Percentiles rank a stretch among this genome's conserved stretches.
Conservation (phyloP, 805 yeast species). For the Nematodospora valgi region DNA sequence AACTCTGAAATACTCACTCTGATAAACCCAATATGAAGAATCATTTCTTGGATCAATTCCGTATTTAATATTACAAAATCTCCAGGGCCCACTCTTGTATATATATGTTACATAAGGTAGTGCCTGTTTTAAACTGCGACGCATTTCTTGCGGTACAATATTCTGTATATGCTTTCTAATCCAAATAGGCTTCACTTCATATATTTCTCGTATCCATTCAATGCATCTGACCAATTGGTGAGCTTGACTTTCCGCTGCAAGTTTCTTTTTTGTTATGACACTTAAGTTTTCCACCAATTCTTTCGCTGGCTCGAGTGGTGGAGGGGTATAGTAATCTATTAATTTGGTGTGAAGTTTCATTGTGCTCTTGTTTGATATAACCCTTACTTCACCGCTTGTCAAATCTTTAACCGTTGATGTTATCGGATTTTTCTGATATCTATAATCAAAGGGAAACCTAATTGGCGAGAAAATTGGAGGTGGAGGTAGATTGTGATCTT, state of each 20-base stretch:
- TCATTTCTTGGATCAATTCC: constrained; percentile 76
- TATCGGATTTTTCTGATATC: constrained; percentile 69
- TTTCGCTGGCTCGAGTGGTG: constrained; percentile 50
- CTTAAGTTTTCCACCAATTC: constrained; percentile 38
- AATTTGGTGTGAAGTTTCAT: constrained; percentile 53
- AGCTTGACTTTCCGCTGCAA: constrained; percentile 29
- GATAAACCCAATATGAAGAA: constrained; percentile 56
- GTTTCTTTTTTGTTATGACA: constrained; percentile 31
- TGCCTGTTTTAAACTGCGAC: constrained; percentile 60
- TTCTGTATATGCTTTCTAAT: constrained; percentile 67
- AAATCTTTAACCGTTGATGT: constrained; percentile 46
- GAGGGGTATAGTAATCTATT: constrained; percentile 43
- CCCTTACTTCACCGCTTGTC: constrained; percentile 56
- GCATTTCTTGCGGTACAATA: constrained; percentile 46
- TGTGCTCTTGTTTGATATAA: constrained; percentile 43
- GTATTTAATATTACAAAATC: constrained; percentile 74
- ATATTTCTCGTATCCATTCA: constrained; percentile 43
- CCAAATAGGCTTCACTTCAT: constrained; percentile 80
- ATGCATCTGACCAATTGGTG: constrained; percentile 41
- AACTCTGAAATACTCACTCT: constrained; percentile 79
- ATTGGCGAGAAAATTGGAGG: constrained; percentile 81
- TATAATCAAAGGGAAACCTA: constrained; percentile 73
- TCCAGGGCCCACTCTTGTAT: constrained; percentile 91
- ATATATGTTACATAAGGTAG: constrained; percentile 81
- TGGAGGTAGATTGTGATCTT: constrained; percentile 68